Evolutionary conservation across 2,329 filamentous ascomycete genomes (phyloP), one percentile per base, ranked within the genome.

Genomic region (Tympanopsis confertula): DNA sequence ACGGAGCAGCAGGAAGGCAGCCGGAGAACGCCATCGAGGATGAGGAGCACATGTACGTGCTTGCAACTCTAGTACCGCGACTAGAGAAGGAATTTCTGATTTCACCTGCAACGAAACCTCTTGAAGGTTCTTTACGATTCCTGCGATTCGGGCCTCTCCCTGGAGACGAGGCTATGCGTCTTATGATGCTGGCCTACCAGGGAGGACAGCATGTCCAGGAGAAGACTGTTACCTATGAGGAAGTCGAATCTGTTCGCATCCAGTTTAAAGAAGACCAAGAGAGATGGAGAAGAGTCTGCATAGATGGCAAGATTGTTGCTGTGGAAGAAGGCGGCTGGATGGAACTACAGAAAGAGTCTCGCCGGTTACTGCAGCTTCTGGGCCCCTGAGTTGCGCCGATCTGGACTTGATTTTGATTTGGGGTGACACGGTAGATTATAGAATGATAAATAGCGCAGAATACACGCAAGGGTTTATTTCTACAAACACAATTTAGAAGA

Each of bases 271-370:
- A 78, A 47, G 53, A 61, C 3, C 67, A 73, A 18, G 59, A 44
- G 1, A 54, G 59, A 38, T 79, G 73, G 74, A 59, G 75, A 42
- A 53, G 73, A 30, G 58, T 79, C 12, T 80, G 75, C 47, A 57
- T 80, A 5, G 75, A 80, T 55, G 75, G 75, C 10, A 75, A 69
- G 57, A 76, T 79, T 45, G 56, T 79, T 13, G 53, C 54, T 26
- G 58, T 78, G 1, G 68, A 71, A 37, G 47, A 59, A 38, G 62
- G 61, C 20, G 74, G 74, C 1, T 77, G 71, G 69, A 58, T 77
- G 18, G 69, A 76, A 47, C 53, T 78, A 3, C 54, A 50, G 41
- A 59, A 53, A 42, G 59, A 57, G 20, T 43, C 46, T n/a, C 47
- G 49, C 20, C 48, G 49, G 4, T 57, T 65, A 2, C 38, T 67